Evolutionary conservation across 169 alveolate genomes (phyloP).

Genomic region (Plasmodium blacklocki): DNA sequence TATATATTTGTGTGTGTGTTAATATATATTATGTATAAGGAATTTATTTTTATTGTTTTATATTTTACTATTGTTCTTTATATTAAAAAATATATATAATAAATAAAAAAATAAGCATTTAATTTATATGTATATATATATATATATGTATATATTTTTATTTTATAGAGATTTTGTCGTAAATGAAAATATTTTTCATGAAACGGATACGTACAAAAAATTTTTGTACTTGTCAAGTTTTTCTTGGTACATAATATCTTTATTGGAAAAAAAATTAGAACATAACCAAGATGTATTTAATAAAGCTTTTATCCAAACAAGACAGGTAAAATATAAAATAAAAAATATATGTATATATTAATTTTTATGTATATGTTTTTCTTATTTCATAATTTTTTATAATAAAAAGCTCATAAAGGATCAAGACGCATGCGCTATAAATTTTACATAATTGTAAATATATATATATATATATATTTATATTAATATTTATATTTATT

Average conservation of each 20-base stretch:
- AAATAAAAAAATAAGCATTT: too few species aligned
- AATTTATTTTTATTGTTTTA: too few species aligned
- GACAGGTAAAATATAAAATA: conserved; percentile 61
- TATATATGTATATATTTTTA: not conserved
- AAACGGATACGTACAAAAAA: conserved; percentile 33
- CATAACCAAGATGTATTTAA: conserved; percentile 39
- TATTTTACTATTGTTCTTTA: not conserved
- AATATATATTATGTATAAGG: too few species aligned
- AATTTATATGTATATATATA: not conserved
- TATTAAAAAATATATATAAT: not conserved
- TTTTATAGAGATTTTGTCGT: conserved; percentile 49
- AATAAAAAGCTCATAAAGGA: too few species aligned
- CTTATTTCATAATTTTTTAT: not conserved
- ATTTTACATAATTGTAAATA: too few species aligned
- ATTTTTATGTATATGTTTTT: not conserved
- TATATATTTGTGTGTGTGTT: too few species aligned
- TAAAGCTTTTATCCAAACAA: conserved; percentile 65
- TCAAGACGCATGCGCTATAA: too few species aligned
- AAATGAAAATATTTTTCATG: conserved; percentile 65
- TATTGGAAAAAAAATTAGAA: conserved; percentile 52
- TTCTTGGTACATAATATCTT: conserved; percentile 68
- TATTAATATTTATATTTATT: not conserved
- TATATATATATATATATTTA: not conserved
- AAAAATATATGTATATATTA: conserved; percentile 1
- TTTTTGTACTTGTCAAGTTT: conserved; percentile 43